A percentile compares a stretch with the other conserved stretches of the same genome.
Evolutionary conservation across 2,329 filamentous ascomycete species (phyloP).

Genomic region (Emergomyces orientalis): DNA sequence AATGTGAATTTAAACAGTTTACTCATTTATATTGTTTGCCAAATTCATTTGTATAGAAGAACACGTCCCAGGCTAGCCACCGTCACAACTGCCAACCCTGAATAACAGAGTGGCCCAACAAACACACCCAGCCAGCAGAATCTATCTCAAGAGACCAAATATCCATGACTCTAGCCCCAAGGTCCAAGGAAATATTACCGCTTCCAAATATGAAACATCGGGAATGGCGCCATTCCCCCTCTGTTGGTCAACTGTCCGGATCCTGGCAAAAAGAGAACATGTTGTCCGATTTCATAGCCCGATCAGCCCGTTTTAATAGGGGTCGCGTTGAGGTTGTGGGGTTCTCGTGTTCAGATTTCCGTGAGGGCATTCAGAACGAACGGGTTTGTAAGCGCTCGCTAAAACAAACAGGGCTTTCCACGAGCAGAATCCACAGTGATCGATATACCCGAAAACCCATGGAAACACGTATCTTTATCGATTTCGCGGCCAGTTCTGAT

Average conservation of each 20-base stretch:
- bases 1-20: constrained; percentile 2
- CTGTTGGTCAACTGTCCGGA: not conserved
- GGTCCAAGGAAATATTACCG: not conserved
- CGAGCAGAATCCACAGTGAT: not conserved
- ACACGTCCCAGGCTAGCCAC: not conserved
- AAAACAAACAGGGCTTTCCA: not conserved
- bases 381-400: not conserved
- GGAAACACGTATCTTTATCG: not conserved
- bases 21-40: not conserved
- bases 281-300: not conserved
- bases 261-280: not conserved
- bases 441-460: not conserved
- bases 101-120: not conserved
- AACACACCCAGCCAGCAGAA: not conserved
- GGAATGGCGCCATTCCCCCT: not conserved
- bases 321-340: not conserved
- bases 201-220: not conserved
- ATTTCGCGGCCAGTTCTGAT: not conserved
- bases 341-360: not conserved
- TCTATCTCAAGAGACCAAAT: not conserved
- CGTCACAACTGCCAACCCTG: not conserved
- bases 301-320: not conserved
- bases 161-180: not conserved
- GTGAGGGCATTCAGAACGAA: not conserved
- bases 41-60: not conserved